These are phyloP conservation scores for Alternaria ventricosa DNA, from an alignment of 2,329 filamentous ascomycete genomes.

Conservation along the genomic window DNA sequence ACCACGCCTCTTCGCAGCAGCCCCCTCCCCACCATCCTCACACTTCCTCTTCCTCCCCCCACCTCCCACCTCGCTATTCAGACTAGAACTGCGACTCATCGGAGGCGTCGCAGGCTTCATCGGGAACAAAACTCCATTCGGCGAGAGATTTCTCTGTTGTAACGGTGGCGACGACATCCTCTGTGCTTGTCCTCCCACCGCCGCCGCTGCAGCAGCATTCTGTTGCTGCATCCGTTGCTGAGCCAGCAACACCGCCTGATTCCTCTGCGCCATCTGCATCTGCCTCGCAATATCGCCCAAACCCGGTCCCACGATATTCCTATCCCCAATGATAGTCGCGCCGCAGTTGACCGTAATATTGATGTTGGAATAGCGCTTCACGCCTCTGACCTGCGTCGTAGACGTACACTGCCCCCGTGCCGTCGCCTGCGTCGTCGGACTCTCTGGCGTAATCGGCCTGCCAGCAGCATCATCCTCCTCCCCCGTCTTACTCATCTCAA, in stretches of 20 bases:
- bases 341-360: constrained; percentile 46
- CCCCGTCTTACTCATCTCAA: background rate
- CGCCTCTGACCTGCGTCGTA: constrained; percentile 10
- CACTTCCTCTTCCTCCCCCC: constrained; percentile 35
- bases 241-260: constrained; percentile 24
- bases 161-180: constrained; percentile 6
- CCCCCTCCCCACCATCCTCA: constrained; percentile 20
- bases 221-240: constrained; percentile 10
- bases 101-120: constrained; percentile 30
- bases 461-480: background rate
- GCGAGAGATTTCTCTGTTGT: background rate
- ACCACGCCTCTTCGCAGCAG: constrained; percentile 25
- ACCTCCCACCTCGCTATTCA: constrained; percentile 23
- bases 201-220: constrained; percentile 1
- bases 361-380: constrained; percentile 24
- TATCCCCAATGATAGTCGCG: constrained; percentile 43
- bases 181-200: constrained; percentile 1
- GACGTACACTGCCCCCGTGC: constrained; percentile 5
- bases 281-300: constrained; percentile 43
- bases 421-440: constrained; percentile 2
- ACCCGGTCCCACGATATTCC: constrained; percentile 45
- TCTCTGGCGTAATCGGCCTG: constrained; percentile 1
- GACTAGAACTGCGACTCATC: constrained; percentile 38
- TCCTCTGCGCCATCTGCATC: constrained; percentile 40
- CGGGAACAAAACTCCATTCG: constrained; percentile 5